Conservation (phyloP, 2,329 filamentous ascomycete genomes). For the Colletotrichum simmondsii region DNA sequence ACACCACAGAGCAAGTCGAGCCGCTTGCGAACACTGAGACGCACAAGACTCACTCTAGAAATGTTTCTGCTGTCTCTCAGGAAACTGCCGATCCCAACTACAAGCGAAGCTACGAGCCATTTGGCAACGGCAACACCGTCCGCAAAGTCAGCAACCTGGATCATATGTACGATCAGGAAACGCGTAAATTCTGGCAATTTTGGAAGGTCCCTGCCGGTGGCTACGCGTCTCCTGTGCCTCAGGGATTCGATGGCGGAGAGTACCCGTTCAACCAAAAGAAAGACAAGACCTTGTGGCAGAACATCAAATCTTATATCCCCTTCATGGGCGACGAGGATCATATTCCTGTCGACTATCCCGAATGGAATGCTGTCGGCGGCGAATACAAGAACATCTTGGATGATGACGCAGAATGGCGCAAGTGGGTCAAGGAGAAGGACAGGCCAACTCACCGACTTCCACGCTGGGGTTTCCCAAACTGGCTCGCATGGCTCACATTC, state of each 20-base stretch:
- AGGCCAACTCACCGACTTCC: conserved; percentile 87
- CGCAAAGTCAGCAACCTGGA: conserved; percentile 61
- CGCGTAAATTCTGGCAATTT: conserved; percentile 69
- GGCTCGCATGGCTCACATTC: conserved; percentile 82
- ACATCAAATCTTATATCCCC: conserved; percentile 60
- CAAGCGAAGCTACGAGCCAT: conserved; percentile 45
- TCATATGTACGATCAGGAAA: conserved; percentile 58
- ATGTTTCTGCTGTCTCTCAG: conserved; percentile 50
- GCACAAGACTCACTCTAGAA: conserved; percentile 48
- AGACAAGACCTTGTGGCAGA: conserved; percentile 62
- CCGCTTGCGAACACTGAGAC: conserved; percentile 44
- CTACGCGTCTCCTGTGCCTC: conserved; percentile 70
- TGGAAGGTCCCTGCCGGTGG: conserved; percentile 72
- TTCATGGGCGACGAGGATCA: conserved; percentile 56
- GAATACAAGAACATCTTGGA: conserved; percentile 60
- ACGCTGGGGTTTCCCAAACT: conserved; percentile 65
- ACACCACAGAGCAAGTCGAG: conserved; percentile 11
- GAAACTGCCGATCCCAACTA: conserved; percentile 48
- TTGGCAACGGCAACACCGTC: conserved; percentile 59
- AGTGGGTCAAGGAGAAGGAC: conserved; percentile 83
- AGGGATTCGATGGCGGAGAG: conserved; percentile 60
- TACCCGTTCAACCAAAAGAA: conserved; percentile 50
- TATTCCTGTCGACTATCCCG: conserved; percentile 64
- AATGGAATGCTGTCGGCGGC: conserved; percentile 69
- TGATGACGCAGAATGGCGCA: conserved; percentile 79